Percentiles rank a stretch among this genome's conserved stretches.
Conservation (phyloP, 176 grass and related monocot genomes). For the Pharus latifolius region DNA sequence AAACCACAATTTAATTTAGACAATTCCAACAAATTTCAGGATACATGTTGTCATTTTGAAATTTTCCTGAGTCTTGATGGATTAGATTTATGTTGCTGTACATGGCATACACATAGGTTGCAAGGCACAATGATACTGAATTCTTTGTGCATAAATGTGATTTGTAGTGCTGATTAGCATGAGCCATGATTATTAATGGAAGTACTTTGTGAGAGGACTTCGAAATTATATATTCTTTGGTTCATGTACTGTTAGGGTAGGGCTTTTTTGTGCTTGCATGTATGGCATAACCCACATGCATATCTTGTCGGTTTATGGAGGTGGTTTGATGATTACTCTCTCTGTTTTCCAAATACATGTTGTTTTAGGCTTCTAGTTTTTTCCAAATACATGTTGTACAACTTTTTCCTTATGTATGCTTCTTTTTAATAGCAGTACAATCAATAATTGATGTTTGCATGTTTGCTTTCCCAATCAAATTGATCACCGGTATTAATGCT, state of each 20-base stretch:
- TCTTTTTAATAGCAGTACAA: too few relatives aligned
- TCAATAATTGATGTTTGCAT: too few relatives aligned
- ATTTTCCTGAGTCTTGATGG: neutral
- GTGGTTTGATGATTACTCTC: too few relatives aligned
- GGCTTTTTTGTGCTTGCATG: slow-evolving; percentile 1
- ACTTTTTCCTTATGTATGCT: too few relatives aligned
- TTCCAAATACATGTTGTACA: too few relatives aligned
- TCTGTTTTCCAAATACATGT: too few relatives aligned
- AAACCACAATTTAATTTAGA: neutral
- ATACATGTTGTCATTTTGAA: neutral
- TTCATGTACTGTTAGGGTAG: neutral
- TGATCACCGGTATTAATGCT: too few relatives aligned
- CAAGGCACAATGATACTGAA: neutral
- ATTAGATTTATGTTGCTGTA: neutral
- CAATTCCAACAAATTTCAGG: neutral
- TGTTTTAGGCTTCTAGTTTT: too few relatives aligned
- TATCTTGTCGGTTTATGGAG: neutral
- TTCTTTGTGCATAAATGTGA: neutral
- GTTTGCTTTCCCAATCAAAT: too few relatives aligned
- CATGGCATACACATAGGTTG: neutral
- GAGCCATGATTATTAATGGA: neutral
- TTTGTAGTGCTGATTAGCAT: neutral
- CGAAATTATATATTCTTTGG: neutral
- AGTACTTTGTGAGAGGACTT: neutral
- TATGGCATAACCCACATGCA: neutral